Conservation (phyloP, 345 rosid genomes). For the Lumnitzera racemosa region DNA sequence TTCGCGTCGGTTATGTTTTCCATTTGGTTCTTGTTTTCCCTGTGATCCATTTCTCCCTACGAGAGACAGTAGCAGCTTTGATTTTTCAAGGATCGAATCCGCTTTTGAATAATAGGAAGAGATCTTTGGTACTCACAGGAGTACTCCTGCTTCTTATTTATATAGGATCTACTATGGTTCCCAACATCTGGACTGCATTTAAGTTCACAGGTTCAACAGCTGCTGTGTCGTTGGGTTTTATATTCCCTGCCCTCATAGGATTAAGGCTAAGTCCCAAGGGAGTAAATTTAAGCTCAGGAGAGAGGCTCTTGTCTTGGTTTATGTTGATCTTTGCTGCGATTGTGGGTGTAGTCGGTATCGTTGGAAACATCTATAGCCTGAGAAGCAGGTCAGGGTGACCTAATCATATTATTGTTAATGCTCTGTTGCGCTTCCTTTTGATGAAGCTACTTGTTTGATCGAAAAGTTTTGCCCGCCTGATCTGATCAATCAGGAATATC, state of each 20-base stretch:
- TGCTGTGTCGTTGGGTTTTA: slow-evolving; percentile 90
- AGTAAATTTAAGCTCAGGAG: slow-evolving; percentile 36
- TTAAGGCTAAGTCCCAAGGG: slow-evolving; percentile 47
- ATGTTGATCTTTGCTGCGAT: slow-evolving; percentile 66
- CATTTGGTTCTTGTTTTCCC: slow-evolving; percentile 97
- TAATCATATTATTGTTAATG: not conserved
- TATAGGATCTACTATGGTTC: slow-evolving; percentile 84
- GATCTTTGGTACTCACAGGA: slow-evolving; percentile 60
- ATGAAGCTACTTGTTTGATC: not conserved
- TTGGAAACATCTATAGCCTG: slow-evolving; percentile 70
- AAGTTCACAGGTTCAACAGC: slow-evolving; percentile 99
- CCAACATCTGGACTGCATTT: slow-evolving; percentile 95
- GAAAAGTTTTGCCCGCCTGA: not conserved
- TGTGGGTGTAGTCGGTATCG: slow-evolving; percentile 67
- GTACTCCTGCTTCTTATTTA: slow-evolving; percentile 52
- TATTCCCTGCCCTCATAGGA: slow-evolving; percentile 81
- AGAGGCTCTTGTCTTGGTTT: slow-evolving; percentile 48
- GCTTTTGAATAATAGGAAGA: slow-evolving; percentile 65
- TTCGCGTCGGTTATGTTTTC: slow-evolving; percentile 79
- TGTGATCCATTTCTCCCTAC: slow-evolving; percentile 83
- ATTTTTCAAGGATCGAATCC: slow-evolving; percentile 69
- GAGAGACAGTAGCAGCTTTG: slow-evolving; percentile 73
- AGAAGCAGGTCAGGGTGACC: slow-evolving; percentile 15
- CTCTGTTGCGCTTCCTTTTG: not conserved
- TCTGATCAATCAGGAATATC: not conserved